Percentiles rank a stretch among this genome's conserved stretches.
Conservation (phyloP, 2,329 filamentous ascomycete genomes). For the Clarireedia sp. region DNA sequence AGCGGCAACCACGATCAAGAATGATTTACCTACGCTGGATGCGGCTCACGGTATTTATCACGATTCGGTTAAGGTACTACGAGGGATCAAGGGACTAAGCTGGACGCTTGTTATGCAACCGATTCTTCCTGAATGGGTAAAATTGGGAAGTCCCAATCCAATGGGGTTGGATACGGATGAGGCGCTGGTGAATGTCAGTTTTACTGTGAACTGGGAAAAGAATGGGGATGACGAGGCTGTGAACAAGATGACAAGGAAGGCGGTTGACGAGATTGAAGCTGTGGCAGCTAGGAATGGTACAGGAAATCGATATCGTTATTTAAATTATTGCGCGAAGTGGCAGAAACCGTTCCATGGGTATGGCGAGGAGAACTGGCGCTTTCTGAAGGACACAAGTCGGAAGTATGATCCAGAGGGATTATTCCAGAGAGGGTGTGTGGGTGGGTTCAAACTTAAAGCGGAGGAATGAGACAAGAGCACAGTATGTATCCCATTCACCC, state of each 20-base stretch:
- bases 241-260: slow-evolving; percentile 20
- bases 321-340: slow-evolving; percentile 28
- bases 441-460: slow-evolving; percentile 3
- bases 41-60: slow-evolving; percentile 26
- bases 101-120: slow-evolving; percentile 32
- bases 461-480: too few relatives aligned
- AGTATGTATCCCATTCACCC: too few relatives aligned
- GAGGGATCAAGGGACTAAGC: slow-evolving; percentile 25
- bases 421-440: slow-evolving; percentile 8
- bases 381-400: slow-evolving; percentile 7
- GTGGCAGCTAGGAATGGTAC: slow-evolving; percentile 23
- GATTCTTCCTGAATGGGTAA: slow-evolving; percentile 23
- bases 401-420: slow-evolving; percentile 11
- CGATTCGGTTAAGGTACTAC: slow-evolving; percentile 24
- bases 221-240: slow-evolving; percentile 26
- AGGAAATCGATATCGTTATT: slow-evolving; percentile 23
- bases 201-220: slow-evolving; percentile 31
- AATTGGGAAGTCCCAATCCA: slow-evolving; percentile 24
- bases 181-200: slow-evolving; percentile 28
- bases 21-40: slow-evolving; percentile 27
- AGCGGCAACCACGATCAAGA: slow-evolving; percentile 32
- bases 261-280: slow-evolving; percentile 29
- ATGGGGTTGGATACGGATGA: slow-evolving; percentile 25
- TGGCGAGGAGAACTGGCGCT: slow-evolving; percentile 21
- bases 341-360: slow-evolving; percentile 28